Base-by-base conservation (phyloP, 768 basidiomycete species). In the Baorangia bicolor region DNA sequence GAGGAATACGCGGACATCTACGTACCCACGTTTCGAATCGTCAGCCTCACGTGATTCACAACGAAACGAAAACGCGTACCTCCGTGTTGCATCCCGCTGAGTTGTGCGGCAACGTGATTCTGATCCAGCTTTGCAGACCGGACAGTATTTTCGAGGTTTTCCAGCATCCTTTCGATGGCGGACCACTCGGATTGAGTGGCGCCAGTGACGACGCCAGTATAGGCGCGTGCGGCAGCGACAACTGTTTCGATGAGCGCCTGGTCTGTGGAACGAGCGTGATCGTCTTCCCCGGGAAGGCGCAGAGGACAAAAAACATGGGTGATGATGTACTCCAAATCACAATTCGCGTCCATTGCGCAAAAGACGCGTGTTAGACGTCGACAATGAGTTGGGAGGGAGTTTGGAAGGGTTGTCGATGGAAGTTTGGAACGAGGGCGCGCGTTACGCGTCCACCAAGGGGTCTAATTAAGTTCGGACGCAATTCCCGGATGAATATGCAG, bases 271-370 rank as follows among this genome's bases (percentile, higher is more conserved):
- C 55, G 42, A 0, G 38, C 46, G 3, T 62, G 49, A 39, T 79
- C 75, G n/a, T 73, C 66, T 5, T 60, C 46, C 33, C 74, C 68
- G 0, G 77, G 78, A 5, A 76, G 61, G 31, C 68, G 65, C 0
- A 75, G 73, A 3, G 79, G 79, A 18, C 75, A 56, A 59, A 78
- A 75, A 0, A 80, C 62, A 49, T 80, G 78, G 30, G 73, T 70
- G 21, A 75, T 52, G 21, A 72, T 58, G 47, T 77, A 80, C 14
- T 55, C 42, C 6, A 45, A 30, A 28, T 28, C 30, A 6, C 13
- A 12, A 39, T 30, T 20, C 5, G n/a, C 5, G 20, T 45, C 43
- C 43, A 30, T 30, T 11, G 30, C 10, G 4, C 10, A 30, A 30
- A 30, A 30, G 4, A 30, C 30, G 30, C 30, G 30, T 30, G 12